Evolutionary conservation across 371 early-diverging fungal species (phyloP).

Genomic region (Mortierella sp.): DNA sequence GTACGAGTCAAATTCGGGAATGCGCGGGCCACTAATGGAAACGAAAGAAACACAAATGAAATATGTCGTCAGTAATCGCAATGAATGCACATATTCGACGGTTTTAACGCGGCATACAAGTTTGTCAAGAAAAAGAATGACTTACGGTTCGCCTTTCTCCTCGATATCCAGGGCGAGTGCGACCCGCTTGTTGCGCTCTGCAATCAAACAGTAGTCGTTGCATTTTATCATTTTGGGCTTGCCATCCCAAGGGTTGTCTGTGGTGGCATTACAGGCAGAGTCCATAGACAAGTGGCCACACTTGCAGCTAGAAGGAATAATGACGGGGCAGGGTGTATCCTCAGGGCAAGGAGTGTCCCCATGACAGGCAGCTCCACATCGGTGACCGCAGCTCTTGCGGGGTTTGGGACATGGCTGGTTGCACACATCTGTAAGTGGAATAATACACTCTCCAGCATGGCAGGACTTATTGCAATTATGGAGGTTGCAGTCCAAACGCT

Average conservation of each 20-base stretch:
- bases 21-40: constrained; percentile 30
- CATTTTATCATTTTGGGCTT: constrained; percentile 67
- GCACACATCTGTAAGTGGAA: constrained; percentile 62
- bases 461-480: constrained; percentile 83
- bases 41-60: neutral
- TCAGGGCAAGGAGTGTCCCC: constrained; percentile 75
- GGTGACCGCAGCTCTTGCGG: constrained; percentile 78
- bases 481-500: constrained; percentile 69
- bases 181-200: constrained; percentile 79
- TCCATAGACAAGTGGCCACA: constrained; percentile 77
- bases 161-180: constrained; percentile 78
- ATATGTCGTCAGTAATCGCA: neutral
- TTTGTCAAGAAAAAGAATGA: neutral
- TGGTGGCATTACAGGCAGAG: constrained; percentile 73
- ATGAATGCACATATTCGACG: neutral
- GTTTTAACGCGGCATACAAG: neutral
- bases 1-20: constrained; percentile 72
- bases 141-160: constrained; percentile 38
- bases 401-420: constrained; percentile 72
- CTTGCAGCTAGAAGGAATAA: constrained; percentile 70
- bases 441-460: constrained; percentile 77
- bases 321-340: constrained; percentile 66
- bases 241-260: constrained; percentile 60
- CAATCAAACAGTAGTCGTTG: constrained; percentile 79
- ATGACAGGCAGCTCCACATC: constrained; percentile 77